Conservation (phyloP, 2,329 filamentous ascomycete genomes). For the Talaromyces sp. region DNA sequence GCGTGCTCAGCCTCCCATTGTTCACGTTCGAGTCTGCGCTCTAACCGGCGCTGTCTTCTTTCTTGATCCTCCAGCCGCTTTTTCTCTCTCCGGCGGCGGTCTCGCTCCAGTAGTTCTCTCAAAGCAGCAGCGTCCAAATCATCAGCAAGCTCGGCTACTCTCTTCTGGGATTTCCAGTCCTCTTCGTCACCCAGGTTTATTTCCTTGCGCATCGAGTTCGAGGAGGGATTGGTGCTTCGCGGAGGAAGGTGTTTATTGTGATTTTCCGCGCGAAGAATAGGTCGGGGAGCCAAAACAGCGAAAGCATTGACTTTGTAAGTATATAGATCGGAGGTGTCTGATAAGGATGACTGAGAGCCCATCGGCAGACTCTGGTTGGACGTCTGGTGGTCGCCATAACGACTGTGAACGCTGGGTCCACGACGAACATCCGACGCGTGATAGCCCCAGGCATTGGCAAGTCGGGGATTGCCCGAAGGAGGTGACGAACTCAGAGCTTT, state of each 20-base stretch:
- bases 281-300: conserved; percentile 78
- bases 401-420: conserved; percentile 55
- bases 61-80: conserved; percentile 70
- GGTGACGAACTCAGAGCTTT: conserved; percentile 72
- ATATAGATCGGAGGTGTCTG: conserved; percentile 68
- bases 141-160: conserved; percentile 70
- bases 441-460: conserved; percentile 59
- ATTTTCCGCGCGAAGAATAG: conserved; percentile 67
- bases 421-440: conserved; percentile 64
- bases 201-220: conserved; percentile 51
- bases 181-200: conserved; percentile 59
- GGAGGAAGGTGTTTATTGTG: conserved; percentile 53
- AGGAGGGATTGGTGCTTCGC: conserved; percentile 46
- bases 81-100: conserved; percentile 73
- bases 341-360: conserved; percentile 70
- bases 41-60: conserved; percentile 49
- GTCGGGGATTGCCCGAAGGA: conserved; percentile 54
- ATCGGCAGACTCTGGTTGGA: conserved; percentile 74
- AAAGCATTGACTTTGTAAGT: conserved; percentile 78
- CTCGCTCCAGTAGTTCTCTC: conserved; percentile 84
- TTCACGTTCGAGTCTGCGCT: conserved; percentile 51
- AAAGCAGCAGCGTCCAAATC: conserved; percentile 80
- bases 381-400: conserved; percentile 58
- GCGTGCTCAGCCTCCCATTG: conserved; percentile 33
- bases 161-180: conserved; percentile 58